Conservation (phyloP, 2,329 filamentous ascomycete genomes). For the Alternaria postmessia region DNA sequence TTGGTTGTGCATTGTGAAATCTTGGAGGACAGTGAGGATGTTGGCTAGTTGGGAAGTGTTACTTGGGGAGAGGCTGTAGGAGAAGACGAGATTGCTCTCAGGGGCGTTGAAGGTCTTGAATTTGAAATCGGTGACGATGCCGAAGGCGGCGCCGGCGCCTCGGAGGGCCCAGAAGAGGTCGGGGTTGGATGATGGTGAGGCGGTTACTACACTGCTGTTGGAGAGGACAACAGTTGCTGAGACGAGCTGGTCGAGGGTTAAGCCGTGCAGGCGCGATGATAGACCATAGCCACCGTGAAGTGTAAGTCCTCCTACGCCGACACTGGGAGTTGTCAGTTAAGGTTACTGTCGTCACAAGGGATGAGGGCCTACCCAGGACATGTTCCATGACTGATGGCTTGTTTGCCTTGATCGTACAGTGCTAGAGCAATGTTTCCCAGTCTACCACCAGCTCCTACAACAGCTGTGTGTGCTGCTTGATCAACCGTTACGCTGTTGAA, state of each 20-base stretch:
- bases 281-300: constrained; percentile 42
- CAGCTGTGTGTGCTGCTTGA: constrained; percentile 50
- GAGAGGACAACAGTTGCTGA: constrained; percentile 44
- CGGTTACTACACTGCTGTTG: constrained; percentile 46
- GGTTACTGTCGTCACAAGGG: too few relatives aligned
- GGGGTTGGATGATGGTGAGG: constrained; percentile 41
- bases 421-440: constrained; percentile 48
- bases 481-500: constrained; percentile 56
- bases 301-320: constrained; percentile 39
- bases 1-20: constrained; percentile 34
- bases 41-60: constrained; percentile 26
- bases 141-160: constrained; percentile 52
- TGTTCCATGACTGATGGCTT: constrained; percentile 59
- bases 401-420: constrained; percentile 41
- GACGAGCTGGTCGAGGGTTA: constrained; percentile 38
- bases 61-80: constrained; percentile 26
- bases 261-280: constrained; percentile 33
- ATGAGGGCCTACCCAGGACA: constrained; percentile 56
- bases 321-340: constrained; percentile 17
- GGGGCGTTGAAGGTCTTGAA: constrained; percentile 41
- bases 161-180: constrained; percentile 54
- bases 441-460: constrained; percentile 57
- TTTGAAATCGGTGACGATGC: constrained; percentile 48
- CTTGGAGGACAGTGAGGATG: constrained; percentile 30
- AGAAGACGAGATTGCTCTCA: constrained; percentile 36